These are phyloP conservation scores for Hypoxylon sp. DNA, from an alignment of 2,329 filamentous ascomycete species.

Conservation along the genomic window DNA sequence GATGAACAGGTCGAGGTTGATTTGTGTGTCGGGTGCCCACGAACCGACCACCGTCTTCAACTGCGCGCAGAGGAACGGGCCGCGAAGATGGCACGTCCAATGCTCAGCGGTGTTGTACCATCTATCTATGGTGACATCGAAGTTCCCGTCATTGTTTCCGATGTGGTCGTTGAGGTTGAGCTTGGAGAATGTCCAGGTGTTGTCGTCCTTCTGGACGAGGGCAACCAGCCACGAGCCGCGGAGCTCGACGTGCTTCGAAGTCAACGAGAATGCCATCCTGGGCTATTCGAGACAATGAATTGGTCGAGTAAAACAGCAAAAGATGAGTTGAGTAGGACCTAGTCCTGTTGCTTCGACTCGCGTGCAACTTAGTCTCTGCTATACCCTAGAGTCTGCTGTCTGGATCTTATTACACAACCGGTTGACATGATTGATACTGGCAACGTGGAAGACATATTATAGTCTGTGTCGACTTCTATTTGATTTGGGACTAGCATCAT, in stretches of 20 bases:
- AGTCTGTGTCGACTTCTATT: conserved; percentile 9
- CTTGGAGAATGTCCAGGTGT: conserved; percentile 31
- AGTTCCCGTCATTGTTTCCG: conserved; percentile 38
- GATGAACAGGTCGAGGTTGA: conserved; percentile 41
- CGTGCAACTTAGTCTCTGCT: conserved; percentile 2
- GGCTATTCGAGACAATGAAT: conserved; percentile 16
- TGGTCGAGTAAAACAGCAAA: conserved; percentile 10
- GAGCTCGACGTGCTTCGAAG: conserved; percentile 39
- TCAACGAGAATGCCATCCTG: conserved; percentile 42
- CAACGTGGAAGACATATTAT: conserved; percentile 20
- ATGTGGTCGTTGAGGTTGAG: conserved; percentile 41
- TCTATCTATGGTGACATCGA: conserved; percentile 33
- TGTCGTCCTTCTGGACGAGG: conserved; percentile 33
- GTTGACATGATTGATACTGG: conserved; percentile 6
- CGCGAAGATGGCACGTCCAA: conserved; percentile 34
- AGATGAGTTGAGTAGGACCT: neutral
- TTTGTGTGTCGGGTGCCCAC: conserved; percentile 28
- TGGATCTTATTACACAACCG: conserved; percentile 14
- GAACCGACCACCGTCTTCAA: conserved; percentile 23
- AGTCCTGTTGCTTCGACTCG: neutral
- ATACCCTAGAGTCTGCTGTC: conserved; percentile 16
- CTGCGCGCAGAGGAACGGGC: conserved; percentile 31
- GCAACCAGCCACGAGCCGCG: conserved; percentile 38
- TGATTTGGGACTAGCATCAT: conserved; percentile 12
- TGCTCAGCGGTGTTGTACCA: conserved; percentile 33